Percentiles rank a stretch among this genome's conserved stretches.
These are phyloP conservation scores for Epichloe hybrida DNA, from an alignment of 2,329 filamentous ascomycete genomes.

Conservation along the genomic window DNA sequence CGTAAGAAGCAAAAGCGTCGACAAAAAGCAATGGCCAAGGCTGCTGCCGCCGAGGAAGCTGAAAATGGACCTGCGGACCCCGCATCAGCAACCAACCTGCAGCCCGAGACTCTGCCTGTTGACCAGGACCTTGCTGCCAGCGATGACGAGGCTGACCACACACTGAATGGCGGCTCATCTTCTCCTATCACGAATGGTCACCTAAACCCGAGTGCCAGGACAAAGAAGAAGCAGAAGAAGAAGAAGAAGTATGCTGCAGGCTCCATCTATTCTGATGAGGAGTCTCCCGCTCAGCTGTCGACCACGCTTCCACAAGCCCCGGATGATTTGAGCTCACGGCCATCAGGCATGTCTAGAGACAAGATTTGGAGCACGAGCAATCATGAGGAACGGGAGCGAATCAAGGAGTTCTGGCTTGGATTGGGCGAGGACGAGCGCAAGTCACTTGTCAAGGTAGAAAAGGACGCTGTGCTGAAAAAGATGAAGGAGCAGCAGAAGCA, in stretches of 20 bases:
- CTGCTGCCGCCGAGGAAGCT: constrained; percentile 33
- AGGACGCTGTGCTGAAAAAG: constrained; percentile 93
- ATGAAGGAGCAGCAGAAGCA: constrained; percentile 99
- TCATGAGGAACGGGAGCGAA: constrained; percentile 86
- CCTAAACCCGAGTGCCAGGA: constrained; percentile 21
- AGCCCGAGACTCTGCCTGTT: constrained; percentile 13
- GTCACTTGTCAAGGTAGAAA: constrained; percentile 92
- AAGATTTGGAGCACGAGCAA: constrained; percentile 97
- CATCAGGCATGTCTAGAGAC: constrained; percentile 49
- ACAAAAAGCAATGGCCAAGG: constrained; percentile 67
- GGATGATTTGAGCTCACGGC: constrained; percentile 16
- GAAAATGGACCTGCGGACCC: constrained; percentile 29
- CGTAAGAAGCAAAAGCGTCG: constrained; percentile 92
- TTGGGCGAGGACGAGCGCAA: constrained; percentile 89
- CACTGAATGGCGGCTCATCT: constrained; percentile 15
- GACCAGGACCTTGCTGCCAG: constrained; percentile 41
- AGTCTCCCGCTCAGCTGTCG: constrained; percentile 1
- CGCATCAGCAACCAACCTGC: constrained; percentile 13
- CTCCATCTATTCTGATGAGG: constrained; percentile 10
- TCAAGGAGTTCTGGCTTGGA: constrained; percentile 96
- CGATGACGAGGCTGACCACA: constrained; percentile 35
- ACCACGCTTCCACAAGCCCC: constrained; percentile 9
- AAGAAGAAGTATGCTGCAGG: constrained; percentile 40
- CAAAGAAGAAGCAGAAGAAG: constrained; percentile 55
- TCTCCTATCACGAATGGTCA: constrained; percentile 20